These are phyloP conservation scores for Flaveria trinervia DNA, from an alignment of 129 eudicot species.

Conservation along the genomic window DNA sequence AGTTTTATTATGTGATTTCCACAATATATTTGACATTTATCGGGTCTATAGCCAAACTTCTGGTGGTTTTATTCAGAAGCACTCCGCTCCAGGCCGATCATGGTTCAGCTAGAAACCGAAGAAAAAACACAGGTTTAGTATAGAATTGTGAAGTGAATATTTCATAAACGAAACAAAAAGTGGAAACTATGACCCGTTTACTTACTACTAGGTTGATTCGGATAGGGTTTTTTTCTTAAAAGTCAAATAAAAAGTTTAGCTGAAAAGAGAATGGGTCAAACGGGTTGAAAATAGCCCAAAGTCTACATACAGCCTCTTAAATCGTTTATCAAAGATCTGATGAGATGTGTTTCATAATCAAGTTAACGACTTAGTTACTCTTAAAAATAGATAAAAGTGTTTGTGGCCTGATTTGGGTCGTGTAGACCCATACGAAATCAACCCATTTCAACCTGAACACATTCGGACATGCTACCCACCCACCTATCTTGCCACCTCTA, in stretches of 20 bases:
- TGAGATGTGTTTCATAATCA: background rate
- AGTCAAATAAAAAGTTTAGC: background rate
- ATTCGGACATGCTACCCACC: background rate
- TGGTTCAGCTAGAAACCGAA: conserved; percentile 20
- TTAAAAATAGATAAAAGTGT: background rate
- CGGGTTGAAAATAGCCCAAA: background rate
- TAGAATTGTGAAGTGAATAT: background rate
- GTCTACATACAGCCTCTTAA: conserved; percentile 5
- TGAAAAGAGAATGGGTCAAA: background rate
- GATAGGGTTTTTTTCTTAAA: background rate
- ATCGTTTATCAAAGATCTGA: background rate
- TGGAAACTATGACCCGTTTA: background rate
- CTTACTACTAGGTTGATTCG: background rate
- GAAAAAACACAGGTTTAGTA: conserved; percentile 22
- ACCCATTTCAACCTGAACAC: conserved; percentile 1
- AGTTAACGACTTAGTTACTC: background rate
- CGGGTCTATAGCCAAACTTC: conserved; percentile 26
- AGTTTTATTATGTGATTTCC: conserved; percentile 22
- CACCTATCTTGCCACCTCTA: background rate
- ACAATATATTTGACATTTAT: conserved; percentile 28
- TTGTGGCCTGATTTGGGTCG: background rate
- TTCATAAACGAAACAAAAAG: background rate
- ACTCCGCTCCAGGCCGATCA: background rate
- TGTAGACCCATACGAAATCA: background rate
- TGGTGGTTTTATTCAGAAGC: conserved; percentile 29